Base-by-base conservation (phyloP, 768 basidiomycete species). In the Leccinum fibrillosum region DNA sequence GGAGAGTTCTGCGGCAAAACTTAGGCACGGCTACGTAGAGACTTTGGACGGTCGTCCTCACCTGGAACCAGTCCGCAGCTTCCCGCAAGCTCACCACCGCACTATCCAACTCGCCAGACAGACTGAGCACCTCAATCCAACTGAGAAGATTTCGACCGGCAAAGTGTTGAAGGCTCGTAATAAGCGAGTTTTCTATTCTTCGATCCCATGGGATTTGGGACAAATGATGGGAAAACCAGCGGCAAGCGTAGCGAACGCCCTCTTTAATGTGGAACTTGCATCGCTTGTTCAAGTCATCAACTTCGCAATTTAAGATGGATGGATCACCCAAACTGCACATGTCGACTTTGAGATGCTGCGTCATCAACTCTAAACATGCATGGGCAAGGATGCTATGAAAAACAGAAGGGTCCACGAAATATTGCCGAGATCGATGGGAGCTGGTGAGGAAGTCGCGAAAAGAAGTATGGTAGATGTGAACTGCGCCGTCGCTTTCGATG, bases 61-160 rank as follows among this genome's bases (percentile, higher is more conserved):
- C 64, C 56, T 60, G 57, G 3, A 65, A 48, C 64, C 64, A 66
- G 21, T 59, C 49, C 4, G 25, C 48, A 44, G 34, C 51, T 21
- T 55, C 57, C 11, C 58, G 61, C 53, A 66, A 54, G 48, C 52
- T 65, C 2, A 55, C 26, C 11, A 62, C 53, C 23, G 58, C 61
- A 28, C 56, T 65, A 15, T 60, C 58, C 23, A 66, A 48, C 23
- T 59, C 61, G 37, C 64, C 64, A 19, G 55, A 56, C 7, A 66
- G 30, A 49, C 64, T 66, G 35, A 66, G 61, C 2, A 64, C 61
- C 30, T 66, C 64, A 10, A 66, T 59, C 64, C 64, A 66, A 45
- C 58, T 57, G 13, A 66, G 51, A 28, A 66, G 49, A 47, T 48
- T 53, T 50, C 21, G 26, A 3, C 26, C 53, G 25, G 52, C 58